phyloP scores from a whole-genome alignment of 2,329 filamentous ascomycete species.

The Emergomyces orientalis region DNA sequence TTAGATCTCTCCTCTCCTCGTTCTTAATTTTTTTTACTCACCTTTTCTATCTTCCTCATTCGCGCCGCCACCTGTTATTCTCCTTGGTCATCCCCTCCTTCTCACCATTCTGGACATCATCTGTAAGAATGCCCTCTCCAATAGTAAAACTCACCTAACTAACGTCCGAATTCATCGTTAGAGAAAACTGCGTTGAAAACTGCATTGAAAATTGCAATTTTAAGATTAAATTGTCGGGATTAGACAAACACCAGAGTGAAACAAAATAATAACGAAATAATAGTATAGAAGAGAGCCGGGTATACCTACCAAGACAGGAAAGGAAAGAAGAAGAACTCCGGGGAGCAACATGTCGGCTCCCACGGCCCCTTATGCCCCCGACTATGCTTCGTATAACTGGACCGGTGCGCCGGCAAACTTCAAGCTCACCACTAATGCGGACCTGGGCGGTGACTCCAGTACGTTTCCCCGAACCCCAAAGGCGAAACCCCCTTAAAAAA shows the following conservation, averaged over 20 bases:
- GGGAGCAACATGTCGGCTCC: conserved; percentile 13
- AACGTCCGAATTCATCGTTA: too few species aligned
- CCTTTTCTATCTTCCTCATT: not conserved
- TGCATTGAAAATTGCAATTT: not conserved
- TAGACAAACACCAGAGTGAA: not conserved
- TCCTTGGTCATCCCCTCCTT: not conserved
- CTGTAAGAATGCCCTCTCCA: not conserved
- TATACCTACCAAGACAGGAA: not conserved
- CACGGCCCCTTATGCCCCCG: conserved; percentile 27
- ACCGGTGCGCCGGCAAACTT: conserved; percentile 38
- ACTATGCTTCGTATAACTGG: conserved; percentile 44
- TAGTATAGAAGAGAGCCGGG: not conserved
- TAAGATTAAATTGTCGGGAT: not conserved
- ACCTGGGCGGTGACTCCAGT: conserved; percentile 70
- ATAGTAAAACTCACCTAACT: too few species aligned
- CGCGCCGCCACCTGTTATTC: not conserved
- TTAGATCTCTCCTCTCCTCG: not conserved
- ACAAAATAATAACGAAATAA: not conserved
- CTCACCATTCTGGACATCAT: not conserved
- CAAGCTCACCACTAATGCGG: conserved; percentile 41
- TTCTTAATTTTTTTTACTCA: not conserved
- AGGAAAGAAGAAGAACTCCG: not conserved
- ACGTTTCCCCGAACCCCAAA: conserved; percentile 34
- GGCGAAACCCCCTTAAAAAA: not conserved
- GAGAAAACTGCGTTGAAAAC: not conserved